phyloP scores from a whole-genome alignment of 164 flowering plant species.

The Brasenia schreberi region DNA sequence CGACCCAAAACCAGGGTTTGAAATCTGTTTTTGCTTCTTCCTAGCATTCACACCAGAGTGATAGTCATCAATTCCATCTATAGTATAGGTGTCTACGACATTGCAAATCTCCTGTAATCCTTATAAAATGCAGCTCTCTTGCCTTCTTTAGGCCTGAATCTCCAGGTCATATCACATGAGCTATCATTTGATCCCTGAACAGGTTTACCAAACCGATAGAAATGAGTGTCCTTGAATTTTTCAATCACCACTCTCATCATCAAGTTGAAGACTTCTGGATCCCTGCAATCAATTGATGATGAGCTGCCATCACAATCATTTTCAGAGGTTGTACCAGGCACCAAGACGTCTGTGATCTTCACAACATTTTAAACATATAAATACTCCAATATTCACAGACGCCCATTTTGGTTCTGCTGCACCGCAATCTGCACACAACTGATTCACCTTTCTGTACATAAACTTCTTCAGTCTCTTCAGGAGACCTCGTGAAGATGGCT shows the following conservation, averaged over 20 bases:
- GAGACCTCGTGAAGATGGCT: too few species aligned
- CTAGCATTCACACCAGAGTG: slow-evolving; percentile 80
- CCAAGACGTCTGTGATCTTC: slow-evolving; percentile 54
- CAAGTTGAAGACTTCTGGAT: slow-evolving; percentile 71
- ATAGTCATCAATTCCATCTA: slow-evolving; percentile 60
- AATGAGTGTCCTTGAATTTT: slow-evolving; percentile 65
- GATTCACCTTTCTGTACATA: slow-evolving; percentile 58
- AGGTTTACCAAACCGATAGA: slow-evolving; percentile 78
- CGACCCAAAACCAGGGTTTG: slow-evolving; percentile 28
- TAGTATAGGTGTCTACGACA: slow-evolving; percentile 38
- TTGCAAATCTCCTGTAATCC: slow-evolving; percentile 72
- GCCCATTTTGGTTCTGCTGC: slow-evolving; percentile 99
- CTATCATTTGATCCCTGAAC: slow-evolving; percentile 44
- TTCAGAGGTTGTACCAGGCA: not conserved
- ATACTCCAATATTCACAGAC: slow-evolving; percentile 97
- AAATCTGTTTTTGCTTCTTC: slow-evolving; percentile 42
- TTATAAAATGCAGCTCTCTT: slow-evolving; percentile 69
- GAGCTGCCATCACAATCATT: slow-evolving; percentile 23
- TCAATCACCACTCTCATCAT: slow-evolving; percentile 74
- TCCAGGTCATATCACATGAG: slow-evolving; percentile 94
- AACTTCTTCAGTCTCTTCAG: slow-evolving; percentile 56
- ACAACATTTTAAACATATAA: slow-evolving; percentile 89
- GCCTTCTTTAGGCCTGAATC: slow-evolving; percentile 87
- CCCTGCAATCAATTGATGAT: slow-evolving; percentile 49
- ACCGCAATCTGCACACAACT: slow-evolving; percentile 86